Conservation (phyloP, 768 basidiomycete species). For the Gloeostereum incarnatum region DNA sequence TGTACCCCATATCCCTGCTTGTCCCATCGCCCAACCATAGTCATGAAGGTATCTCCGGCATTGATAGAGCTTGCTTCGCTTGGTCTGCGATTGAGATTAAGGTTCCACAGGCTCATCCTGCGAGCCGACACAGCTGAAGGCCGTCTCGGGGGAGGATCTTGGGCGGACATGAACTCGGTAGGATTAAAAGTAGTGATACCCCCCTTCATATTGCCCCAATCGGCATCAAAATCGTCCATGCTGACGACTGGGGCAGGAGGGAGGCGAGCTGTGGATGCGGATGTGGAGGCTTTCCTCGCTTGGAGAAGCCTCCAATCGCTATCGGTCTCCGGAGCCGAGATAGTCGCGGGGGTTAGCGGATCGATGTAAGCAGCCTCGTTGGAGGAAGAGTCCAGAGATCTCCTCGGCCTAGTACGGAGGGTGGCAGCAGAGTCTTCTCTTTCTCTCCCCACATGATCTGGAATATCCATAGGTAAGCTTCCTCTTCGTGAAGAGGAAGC, state of each 20-base stretch:
- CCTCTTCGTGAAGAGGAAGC: conserved; percentile 28
- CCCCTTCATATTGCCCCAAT: conserved; percentile 24
- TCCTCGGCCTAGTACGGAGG: conserved; percentile 50
- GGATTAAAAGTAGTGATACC: conserved; percentile 21
- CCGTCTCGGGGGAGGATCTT: conserved; percentile 2
- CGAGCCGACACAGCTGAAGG: neutral
- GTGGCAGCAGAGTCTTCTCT: conserved; percentile 52
- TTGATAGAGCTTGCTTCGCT: conserved; percentile 27
- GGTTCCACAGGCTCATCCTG: neutral
- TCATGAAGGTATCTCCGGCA: conserved; percentile 31
- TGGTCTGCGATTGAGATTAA: conserved; percentile 21
- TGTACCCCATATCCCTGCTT: conserved; percentile 35
- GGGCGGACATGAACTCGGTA: conserved; percentile 13
- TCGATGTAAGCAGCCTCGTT: too few species aligned
- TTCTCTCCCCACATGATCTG: conserved; percentile 28
- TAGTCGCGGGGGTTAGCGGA: conserved; percentile 3
- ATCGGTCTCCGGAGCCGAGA: conserved; percentile 38
- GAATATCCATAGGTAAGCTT: conserved; percentile 56
- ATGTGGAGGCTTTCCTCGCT: conserved; percentile 21
- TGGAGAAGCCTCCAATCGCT: conserved; percentile 49
- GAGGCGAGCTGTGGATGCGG: neutral
- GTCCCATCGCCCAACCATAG: conserved; percentile 28
- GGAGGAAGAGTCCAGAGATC: conserved; percentile 53
- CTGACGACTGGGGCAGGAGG: conserved; percentile 8
- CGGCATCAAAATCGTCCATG: conserved; percentile 34